Evolutionary conservation across 2,329 filamentous ascomycete species (phyloP), one percentile per base, ranked within the genome.

Genomic region (Arachnomyces sp.): DNA sequence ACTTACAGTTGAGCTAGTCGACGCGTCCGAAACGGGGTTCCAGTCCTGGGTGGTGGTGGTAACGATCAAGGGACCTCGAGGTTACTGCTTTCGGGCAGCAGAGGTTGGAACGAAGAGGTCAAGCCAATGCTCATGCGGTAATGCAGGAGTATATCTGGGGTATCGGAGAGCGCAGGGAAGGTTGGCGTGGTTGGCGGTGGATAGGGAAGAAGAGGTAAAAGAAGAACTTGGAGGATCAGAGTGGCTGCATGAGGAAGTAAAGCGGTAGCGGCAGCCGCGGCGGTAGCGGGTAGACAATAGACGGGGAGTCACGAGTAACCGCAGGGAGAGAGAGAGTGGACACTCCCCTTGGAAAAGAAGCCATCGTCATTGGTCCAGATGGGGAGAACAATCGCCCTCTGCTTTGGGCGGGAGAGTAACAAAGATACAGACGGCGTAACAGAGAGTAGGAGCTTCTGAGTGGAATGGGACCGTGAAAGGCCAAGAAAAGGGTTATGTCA

Each of bases 181-280:
- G 34, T 38, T 28, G 36, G 9, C 35, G 34, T 34, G 31, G 15
- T 38, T 38, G 48, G 47, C 39, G 39, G 36, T 15, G 38, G 30
- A 36, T 34, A 40, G 44, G 41, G 44, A 47, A 39, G 45, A 48
- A 49, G 47, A 42, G 36, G 39, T 34, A 35, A 40, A 43, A 34
- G 39, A 40, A 44, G 15, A 44, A 41, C 17, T 33, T 43, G 36
- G 42, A 43, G 43, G 21, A 25, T 25, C 21, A 25, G 21, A 25
- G 21, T 25, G 5, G 21, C 21, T 25, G 5, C 21, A 44, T 48
- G 46, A 44, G 51, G 52, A 60, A 56, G 58, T 55, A 55, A 59
- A 58, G 60, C 56, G 56, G 59, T 57, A 48, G 48, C 49, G 42
- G 45, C 44, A 41, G 38, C 42, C 47, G 47, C 48, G 48, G 50